A percentile compares a stretch with the other conserved stretches of the same genome.
These are phyloP conservation scores for Heimioporus sp. DNA, from an alignment of 768 basidiomycete species.

Conservation along the genomic window DNA sequence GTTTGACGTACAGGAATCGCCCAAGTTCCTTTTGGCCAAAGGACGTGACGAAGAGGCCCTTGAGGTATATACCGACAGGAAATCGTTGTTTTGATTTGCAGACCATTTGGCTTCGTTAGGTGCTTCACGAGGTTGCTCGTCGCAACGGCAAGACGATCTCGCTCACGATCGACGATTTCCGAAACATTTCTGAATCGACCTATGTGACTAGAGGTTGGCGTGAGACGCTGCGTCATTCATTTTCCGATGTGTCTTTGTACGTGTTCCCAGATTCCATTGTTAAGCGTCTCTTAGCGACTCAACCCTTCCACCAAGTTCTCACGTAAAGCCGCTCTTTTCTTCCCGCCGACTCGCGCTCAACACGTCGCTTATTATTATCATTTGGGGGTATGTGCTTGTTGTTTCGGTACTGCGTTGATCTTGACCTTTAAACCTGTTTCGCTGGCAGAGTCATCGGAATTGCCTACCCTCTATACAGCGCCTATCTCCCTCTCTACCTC, in stretches of 20 bases:
- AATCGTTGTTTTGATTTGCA: background rate
- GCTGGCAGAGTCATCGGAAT: slow-evolving; percentile 37
- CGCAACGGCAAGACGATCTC: slow-evolving; percentile 45
- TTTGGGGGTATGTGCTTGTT: slow-evolving; percentile 45
- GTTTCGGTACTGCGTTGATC: background rate
- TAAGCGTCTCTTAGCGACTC: background rate
- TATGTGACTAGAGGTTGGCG: slow-evolving; percentile 14
- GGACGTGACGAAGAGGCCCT: slow-evolving; percentile 58
- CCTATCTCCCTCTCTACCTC: slow-evolving; percentile 51
- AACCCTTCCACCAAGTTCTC: slow-evolving; percentile 33
- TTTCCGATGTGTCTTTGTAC: slow-evolving; percentile 41
- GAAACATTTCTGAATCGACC: slow-evolving; percentile 24
- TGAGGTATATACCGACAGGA: slow-evolving; percentile 25
- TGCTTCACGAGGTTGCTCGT: slow-evolving; percentile 47
- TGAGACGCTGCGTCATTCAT: slow-evolving; percentile 30
- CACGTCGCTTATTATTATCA: slow-evolving; percentile 45
- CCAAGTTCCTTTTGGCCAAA: slow-evolving; percentile 58
- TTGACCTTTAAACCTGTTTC: slow-evolving; percentile 24
- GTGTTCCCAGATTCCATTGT: slow-evolving; percentile 7
- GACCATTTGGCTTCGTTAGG: slow-evolving; percentile 24
- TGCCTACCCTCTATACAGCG: slow-evolving; percentile 52
- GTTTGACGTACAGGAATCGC: slow-evolving; percentile 59
- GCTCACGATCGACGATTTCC: slow-evolving; percentile 46
- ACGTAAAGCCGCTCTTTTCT: slow-evolving; percentile 49
- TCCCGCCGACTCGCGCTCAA: slow-evolving; percentile 43